These are phyloP conservation scores for Leccinum imitatum DNA, from an alignment of 768 basidiomycete species.

Conservation along the genomic window DNA sequence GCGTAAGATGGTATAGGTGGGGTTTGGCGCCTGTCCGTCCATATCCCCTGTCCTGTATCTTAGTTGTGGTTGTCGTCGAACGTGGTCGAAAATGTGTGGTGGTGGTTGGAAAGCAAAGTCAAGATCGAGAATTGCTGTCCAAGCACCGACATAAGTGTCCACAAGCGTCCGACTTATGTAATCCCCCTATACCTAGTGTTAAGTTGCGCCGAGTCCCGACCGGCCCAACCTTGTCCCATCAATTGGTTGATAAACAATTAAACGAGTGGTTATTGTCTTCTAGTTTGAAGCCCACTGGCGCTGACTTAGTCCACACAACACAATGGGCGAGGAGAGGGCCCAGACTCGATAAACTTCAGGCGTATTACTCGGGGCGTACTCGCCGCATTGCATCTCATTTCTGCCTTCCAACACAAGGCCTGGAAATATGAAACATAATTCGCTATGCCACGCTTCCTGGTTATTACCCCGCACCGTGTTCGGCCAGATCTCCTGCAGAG, in stretches of 20 bases:
- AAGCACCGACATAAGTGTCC: slow-evolving; percentile 3
- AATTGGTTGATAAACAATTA: background rate
- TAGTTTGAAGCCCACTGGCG: background rate
- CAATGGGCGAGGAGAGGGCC: background rate
- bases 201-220: no score
- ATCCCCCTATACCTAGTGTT: background rate
- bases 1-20: slow-evolving; percentile 68
- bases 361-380: background rate
- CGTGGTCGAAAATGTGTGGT: background rate
- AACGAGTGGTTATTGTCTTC: no score
- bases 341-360: background rate
- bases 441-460: no score
- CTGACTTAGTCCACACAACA: background rate
- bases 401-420: background rate
- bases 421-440: background rate
- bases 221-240: background rate
- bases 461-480: no score
- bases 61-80: slow-evolving; percentile 1
- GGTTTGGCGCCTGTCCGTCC: slow-evolving; percentile 26
- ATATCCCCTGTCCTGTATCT: slow-evolving; percentile 12
- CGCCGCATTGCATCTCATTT: background rate
- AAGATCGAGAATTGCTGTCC: background rate
- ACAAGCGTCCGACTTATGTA: background rate
- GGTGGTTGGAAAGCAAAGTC: slow-evolving; percentile 3
- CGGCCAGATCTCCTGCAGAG: no score